Base-by-base conservation (phyloP, 306 rosid species). In the Gillenia trifoliata region DNA sequence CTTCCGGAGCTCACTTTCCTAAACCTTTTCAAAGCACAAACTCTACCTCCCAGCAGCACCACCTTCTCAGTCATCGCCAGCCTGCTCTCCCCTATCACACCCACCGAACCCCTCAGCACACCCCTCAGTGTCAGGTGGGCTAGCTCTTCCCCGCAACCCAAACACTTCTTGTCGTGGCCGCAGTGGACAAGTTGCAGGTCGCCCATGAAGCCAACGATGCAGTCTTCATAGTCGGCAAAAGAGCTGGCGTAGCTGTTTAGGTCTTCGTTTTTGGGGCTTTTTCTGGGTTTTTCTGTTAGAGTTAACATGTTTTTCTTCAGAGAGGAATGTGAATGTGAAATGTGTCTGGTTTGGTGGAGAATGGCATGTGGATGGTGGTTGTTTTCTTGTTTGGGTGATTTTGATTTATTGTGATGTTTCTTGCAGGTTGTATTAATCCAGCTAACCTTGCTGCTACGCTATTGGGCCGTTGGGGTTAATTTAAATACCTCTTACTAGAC, bases 41-140 rank as follows among this genome's bases (percentile, higher is more conserved):
- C 64, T 41, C 40, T 72, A 6, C 82, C 82, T 3, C 57, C 77
- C 50, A 29, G 41, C 15, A 78, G 3, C 68, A 78, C 82, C 68
- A 78, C 82, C 54, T 78, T 78, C 77, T 78, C 82, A 3, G 77
- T 78, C 67, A 78, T 78, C 22, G 68, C 77, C 66, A 72, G 30
- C 67, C 62, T 47, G 43, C 82, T 78, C 31, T 72, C 82, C 23
- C 82, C 77, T 9, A 78, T 40, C 64, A 78, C 82, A 41, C 77
- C 82, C 55, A 78, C 73, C 36, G 82, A 78, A 40, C 68, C 73
- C 60, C 82, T 78, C 66, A 72, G 64, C 40, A 78, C 82, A 40
- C 70, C 77, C 23, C 71, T 65, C 6, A 78, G 31, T 0, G 68
- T 78, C 68, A 78, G 15, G 30, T 78, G 77, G 29, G 71, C 47